Evolutionary conservation across 805 yeast species (phyloP), one percentile per base, ranked within the genome.

Genomic region (Wickerhamiella vanderwaltii): DNA sequence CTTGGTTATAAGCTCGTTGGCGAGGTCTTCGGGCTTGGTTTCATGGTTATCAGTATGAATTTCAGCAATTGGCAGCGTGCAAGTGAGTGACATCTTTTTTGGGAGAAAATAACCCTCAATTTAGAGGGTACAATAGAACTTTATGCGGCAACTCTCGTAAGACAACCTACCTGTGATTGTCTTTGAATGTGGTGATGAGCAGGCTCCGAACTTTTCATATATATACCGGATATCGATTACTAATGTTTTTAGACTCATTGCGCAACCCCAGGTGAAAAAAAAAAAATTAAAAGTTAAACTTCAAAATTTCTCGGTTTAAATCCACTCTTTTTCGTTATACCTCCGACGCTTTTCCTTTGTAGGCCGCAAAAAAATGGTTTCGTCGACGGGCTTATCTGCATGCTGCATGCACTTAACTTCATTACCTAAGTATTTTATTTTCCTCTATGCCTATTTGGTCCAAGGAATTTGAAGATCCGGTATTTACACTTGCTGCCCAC

Each of bases 401-500:
- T n/a, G n/a, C n/a, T n/a, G n/a, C n/a, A n/a, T n/a, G n/a, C n/a
- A n/a, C n/a, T n/a, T n/a, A n/a, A n/a, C n/a, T n/a, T n/a, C n/a
- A n/a, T n/a, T n/a, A n/a, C n/a, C n/a, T n/a, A n/a, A n/a, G n/a
- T n/a, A n/a, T n/a, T 7, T 23, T 7, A 23, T 7, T 28, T 28
- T 15, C 19, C 32, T 15, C 19, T 3, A 44, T 48, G 50, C 47
- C 46, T 29, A 43, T 52, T 34, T 45, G 54, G 35, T 44, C 45
- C n/a, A 43, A 51, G 29, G 41, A 47, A 22, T 32, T 22, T n/a
- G 56, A 49, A 9, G 62, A 62, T 35, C 64, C 62, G 18, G 51
- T 87, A n/a, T 86, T 87, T 56, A 63, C 87, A 1, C 54, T 77
- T 13, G 81, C 80, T 9, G 77, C 85, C 18, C 95, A 87, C 55